phyloP scores from a whole-genome alignment of 1,284 basidiomycete species.

The Cystobasidium slooffiae region DNA sequence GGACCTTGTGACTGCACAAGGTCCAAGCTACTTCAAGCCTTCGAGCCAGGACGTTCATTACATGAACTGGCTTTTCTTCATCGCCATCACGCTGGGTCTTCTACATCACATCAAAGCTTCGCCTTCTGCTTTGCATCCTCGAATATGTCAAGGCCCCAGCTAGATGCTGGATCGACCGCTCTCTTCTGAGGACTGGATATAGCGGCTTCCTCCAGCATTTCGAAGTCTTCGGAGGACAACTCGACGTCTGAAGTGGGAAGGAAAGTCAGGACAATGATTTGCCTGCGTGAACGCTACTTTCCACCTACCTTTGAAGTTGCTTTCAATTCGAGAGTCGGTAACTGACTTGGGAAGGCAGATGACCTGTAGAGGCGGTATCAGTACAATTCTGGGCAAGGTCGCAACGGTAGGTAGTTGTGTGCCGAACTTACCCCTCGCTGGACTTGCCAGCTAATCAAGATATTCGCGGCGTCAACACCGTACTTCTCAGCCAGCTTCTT shows the following conservation, averaged over 20 bases:
- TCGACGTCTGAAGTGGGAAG: conserved; percentile 61
- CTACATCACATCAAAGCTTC: conserved; percentile 17
- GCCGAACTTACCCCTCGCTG: conserved; percentile 64
- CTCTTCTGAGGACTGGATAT: conserved; percentile 20
- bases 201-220: conserved; percentile 59
- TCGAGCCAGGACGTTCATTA: neutral
- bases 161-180: conserved; percentile 16
- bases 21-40: too few relatives aligned
- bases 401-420: neutral
- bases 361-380: conserved; percentile 24
- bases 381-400: neutral
- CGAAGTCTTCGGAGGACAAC: conserved; percentile 67
- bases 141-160: conserved; percentile 43
- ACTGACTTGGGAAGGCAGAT: conserved; percentile 78
- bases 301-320: conserved; percentile 67
- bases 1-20: too few relatives aligned
- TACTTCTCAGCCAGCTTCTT: conserved; percentile 60
- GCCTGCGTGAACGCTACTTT: neutral
- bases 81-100: neutral
- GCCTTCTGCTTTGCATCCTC: conserved; percentile 41
- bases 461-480: conserved; percentile 65
- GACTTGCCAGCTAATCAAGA: conserved; percentile 69
- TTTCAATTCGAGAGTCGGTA: conserved; percentile 70
- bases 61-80: neutral
- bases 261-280: neutral